Percentiles rank a stretch among this genome's conserved stretches.
Conservation (phyloP, 2,329 filamentous ascomycete genomes). For the Xylaria sp. region DNA sequence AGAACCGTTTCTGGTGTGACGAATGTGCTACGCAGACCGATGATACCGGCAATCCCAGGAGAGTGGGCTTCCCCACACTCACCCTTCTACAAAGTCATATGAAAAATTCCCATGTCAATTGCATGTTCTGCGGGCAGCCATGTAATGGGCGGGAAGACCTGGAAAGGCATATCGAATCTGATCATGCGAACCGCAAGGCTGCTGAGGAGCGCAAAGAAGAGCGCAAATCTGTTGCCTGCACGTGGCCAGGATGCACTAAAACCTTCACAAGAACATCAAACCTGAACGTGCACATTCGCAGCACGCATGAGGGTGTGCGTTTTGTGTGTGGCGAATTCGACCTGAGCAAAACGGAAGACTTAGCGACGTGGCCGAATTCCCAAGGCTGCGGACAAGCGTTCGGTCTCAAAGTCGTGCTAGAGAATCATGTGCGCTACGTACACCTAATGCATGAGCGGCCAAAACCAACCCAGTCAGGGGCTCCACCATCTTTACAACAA, state of each 20-base stretch:
- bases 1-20: slow-evolving; percentile 79
- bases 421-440: slow-evolving; percentile 85
- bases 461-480: slow-evolving; percentile 29
- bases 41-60: slow-evolving; percentile 54
- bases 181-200: slow-evolving; percentile 70
- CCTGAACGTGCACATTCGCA: slow-evolving; percentile 80
- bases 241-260: slow-evolving; percentile 75
- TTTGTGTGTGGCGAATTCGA: slow-evolving; percentile 83
- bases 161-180: slow-evolving; percentile 80
- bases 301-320: slow-evolving; percentile 78
- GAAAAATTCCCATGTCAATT: slow-evolving; percentile 77
- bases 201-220: slow-evolving; percentile 74
- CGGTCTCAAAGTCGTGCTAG: slow-evolving; percentile 79
- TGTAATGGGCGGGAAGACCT: slow-evolving; percentile 75
- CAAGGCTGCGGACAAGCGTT: slow-evolving; percentile 81
- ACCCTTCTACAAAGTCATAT: slow-evolving; percentile 79
- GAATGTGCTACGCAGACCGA: slow-evolving; percentile 68
- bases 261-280: slow-evolving; percentile 88
- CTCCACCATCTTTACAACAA: slow-evolving; percentile 36
- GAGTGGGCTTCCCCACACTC: slow-evolving; percentile 76
- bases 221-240: slow-evolving; percentile 74
- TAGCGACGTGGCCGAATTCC: slow-evolving; percentile 72
- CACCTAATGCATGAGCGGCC: slow-evolving; percentile 74
- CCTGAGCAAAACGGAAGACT: slow-evolving; percentile 65
- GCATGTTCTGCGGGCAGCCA: slow-evolving; percentile 76